A percentile compares a stretch with the other conserved stretches of the same genome.
phyloP scores from a whole-genome alignment of 495 filamentous ascomycete species.

The Durotheca rogersii region DNA sequence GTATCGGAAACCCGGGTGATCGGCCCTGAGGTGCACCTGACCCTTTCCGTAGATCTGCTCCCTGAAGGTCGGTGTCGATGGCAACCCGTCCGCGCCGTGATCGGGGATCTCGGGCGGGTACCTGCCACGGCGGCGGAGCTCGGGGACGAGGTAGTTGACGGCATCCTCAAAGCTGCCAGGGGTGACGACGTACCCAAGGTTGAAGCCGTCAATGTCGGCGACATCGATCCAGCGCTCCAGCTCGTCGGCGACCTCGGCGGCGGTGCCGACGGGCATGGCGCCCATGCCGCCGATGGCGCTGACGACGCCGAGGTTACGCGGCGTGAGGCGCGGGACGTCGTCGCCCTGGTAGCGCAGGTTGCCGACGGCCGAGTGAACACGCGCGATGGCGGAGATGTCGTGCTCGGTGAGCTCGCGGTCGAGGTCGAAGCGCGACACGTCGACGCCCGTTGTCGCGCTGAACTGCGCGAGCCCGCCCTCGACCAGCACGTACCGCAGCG shows the following conservation, averaged over 20 bases:
- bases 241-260: slow-evolving; percentile 30
- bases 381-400: slow-evolving; percentile 1
- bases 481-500: slow-evolving; percentile 46
- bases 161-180: slow-evolving; percentile 34
- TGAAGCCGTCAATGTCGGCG: slow-evolving; percentile 35
- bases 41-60: slow-evolving; percentile 2
- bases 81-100: neutral
- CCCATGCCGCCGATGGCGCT: slow-evolving; percentile 31
- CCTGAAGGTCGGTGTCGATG: neutral
- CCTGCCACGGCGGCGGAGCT: slow-evolving; percentile 21
- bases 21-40: neutral
- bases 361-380: slow-evolving; percentile 10
- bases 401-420: slow-evolving; percentile 38
- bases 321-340: slow-evolving; percentile 12
- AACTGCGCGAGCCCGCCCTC: slow-evolving; percentile 53
- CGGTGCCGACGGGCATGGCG: slow-evolving; percentile 28
- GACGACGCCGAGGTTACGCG: slow-evolving; percentile 17
- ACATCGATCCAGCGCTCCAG: slow-evolving; percentile 31
- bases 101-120: neutral
- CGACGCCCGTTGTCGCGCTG: slow-evolving; percentile 56
- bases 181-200: slow-evolving; percentile 22
- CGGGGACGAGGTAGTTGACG: slow-evolving; percentile 30
- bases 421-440: slow-evolving; percentile 48
- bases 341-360: slow-evolving; percentile 1
- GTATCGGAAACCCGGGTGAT: slow-evolving; percentile 1